Evolutionary conservation across 495 filamentous ascomycete species (phyloP).

Genomic region (Parmelia sp.): DNA sequence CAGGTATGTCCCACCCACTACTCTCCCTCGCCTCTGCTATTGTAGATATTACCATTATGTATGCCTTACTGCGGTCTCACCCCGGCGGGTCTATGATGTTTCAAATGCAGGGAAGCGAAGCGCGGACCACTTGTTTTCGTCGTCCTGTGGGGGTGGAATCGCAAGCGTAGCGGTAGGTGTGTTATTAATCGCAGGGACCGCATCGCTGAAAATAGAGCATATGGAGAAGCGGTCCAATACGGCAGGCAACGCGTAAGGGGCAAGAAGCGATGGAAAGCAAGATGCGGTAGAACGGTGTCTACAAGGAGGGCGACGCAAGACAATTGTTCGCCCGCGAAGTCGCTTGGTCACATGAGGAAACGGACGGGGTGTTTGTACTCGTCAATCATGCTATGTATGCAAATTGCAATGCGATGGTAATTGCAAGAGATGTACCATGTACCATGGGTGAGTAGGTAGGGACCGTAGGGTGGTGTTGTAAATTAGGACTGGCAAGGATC

Average conservation of each 20-base stretch:
- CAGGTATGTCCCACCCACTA: slow-evolving; percentile 25
- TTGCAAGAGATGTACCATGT: no score
- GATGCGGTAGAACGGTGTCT: slow-evolving; percentile 3
- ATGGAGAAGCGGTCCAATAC: slow-evolving; percentile 23
- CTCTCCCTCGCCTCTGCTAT: slow-evolving; percentile 23
- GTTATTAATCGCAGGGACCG: slow-evolving; percentile 7
- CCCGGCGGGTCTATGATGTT: slow-evolving; percentile 11
- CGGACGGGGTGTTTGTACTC: neutral
- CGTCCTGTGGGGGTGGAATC: slow-evolving; percentile 2
- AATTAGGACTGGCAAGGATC: neutral
- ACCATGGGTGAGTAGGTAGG: no score
- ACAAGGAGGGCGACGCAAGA: neutral
- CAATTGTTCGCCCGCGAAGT: slow-evolving; percentile 13
- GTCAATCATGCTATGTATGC: neutral
- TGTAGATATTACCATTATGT: slow-evolving; percentile 26
- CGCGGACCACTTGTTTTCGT: slow-evolving; percentile 12
- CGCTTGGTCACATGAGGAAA: neutral
- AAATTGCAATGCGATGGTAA: neutral
- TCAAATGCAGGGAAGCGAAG: slow-evolving; percentile 15
- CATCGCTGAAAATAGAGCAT: slow-evolving; percentile 12
- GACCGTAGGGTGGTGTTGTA: no score
- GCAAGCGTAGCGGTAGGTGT: neutral
- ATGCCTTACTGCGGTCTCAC: slow-evolving; percentile 11
- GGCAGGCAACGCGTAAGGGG: slow-evolving; percentile 23
- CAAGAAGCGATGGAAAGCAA: slow-evolving; percentile 22